Evolutionary conservation across 345 rosid species (phyloP), one percentile per base, ranked within the genome.

Genomic region (Syzygium oleosum): DNA sequence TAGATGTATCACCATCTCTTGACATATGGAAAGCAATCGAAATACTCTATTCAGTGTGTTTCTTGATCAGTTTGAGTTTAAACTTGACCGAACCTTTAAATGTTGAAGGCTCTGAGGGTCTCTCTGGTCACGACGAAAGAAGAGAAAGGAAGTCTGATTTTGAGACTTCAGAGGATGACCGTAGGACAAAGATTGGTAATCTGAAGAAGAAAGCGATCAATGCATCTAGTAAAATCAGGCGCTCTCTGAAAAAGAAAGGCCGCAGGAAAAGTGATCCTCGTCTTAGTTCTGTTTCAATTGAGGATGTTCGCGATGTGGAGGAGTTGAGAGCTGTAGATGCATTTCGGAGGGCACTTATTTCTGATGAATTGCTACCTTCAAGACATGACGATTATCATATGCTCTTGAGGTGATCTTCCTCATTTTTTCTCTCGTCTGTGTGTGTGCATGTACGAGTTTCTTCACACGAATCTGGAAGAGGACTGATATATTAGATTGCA

Each of bases 161-260:
- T 34, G 99, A 96, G 77, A 91, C 90, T 85, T 97, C 97, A 3
- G 99, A 96, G 93, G 99, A 95, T 63, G 99, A 96, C 54, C 94
- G 91, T 93, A 95, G 73, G 91, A 94, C 94, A 21, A 95, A 93
- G 89, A 96, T 94, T 51, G 98, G 96, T 77, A 95, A 43, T 85
- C 89, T 97, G 85, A 97, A 94, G 91, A 97, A 93, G 96, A 96
- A 94, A 89, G 99, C 98, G 5, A 93, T 96, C 3, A 95, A 92
- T 61, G 99, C 99, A 51, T 97, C 99, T 0, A 94, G 93, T 79
- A 97, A 94, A 88, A 87, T 97, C 25, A 92, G 94, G 86, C 97
- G 93, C 52, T 94, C 96, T 52, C 89, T 97, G 68, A 97, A 93
- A 91, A 96, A 94, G 61, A 92, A 91, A 84, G 87, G 91, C 29